Base-by-base conservation (phyloP, 116 monocot species). In the Posidonia oceanica region DNA sequence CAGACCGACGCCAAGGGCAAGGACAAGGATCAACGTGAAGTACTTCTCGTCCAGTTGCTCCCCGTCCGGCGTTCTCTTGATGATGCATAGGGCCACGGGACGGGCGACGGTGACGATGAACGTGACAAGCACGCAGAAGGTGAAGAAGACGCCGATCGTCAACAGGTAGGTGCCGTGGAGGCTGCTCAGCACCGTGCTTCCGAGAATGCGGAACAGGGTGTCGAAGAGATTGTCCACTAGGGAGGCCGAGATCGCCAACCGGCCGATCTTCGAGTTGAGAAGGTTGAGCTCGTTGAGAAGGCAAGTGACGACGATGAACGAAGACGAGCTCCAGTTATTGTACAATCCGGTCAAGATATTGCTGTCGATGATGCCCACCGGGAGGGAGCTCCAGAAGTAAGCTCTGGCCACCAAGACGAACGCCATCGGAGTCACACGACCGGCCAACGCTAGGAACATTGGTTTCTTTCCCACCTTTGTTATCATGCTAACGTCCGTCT, bases 231-330 rank as follows among this genome's bases (percentile, higher is more conserved):
- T 78, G 57, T 85, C 68, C 20, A 69, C 2, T 3, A 69, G 55
- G 5, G 69, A 44, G 6, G 56, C 69, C 14, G 69, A 54, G 68
- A 87, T 76, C 37, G 87, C 84, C 1, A 91, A 75, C 40, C 87
- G 91, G 65, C 91, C 87, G 70, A 91, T 63, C 70, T 91, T 77
- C 21, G 87, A 87, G 63, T 80, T 85, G 48, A 87, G 81, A 15
- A 91, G 87, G 13, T 83, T 74, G 58, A 85, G 58, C 68, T 91
- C 91, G 57, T 42, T 17, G 12, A 91, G 81, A 18, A 80, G 29
- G 53, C 53, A 51, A 42, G 78, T 52, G 58, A 91, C 23, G 38
- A 87, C 83, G 55, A 68, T 70, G 65, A 59, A 75, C 17, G 82
- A 80, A 6, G 82, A 70, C 18, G 70, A 17, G 15, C 71, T 56